Base-by-base conservation (phyloP, 192 early-diverging fungal genomes). In the Coemansia erecta region DNA sequence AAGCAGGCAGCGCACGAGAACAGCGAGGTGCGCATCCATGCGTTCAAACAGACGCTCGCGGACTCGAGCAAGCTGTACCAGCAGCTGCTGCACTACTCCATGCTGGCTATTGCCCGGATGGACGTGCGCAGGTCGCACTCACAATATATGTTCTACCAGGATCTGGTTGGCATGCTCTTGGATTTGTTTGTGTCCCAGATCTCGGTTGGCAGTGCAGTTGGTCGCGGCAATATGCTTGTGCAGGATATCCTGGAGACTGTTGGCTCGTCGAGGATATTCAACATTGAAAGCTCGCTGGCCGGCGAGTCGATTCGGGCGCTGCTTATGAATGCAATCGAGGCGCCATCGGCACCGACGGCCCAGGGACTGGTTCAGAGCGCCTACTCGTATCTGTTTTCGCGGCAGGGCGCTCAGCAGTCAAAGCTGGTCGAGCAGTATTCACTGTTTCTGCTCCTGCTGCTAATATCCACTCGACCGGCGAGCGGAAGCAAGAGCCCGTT, bases 371-470 rank as follows among this genome's bases (percentile, higher is more conserved):
- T 80, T 3, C 51, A 53, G 17, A 74, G 72, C 52, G 72, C 72
- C n/a, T 80, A 80, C 47, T 58, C 66, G 54, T 80, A 67, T 22
- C 43, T 80, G 57, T 80, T 80, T 33, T 66, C 72, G 19, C 67
- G 77, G 1, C 65, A 72, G 13, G 24, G 28, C 13, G 55, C 58
- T 13, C 37, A 43, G 6, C 69, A 69, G 35, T 37, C 68, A 0
- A 66, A 65, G 39, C 41, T 19, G 4, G 12, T 63, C 4, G 76
- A 79, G 53, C 77, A 80, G 42, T 56, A 53, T n/a, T 69, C 72
- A 24, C 54, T 74, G n/a, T 21, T 64, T 21, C 19, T 74, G 46
- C 45, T 80, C 7, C 44, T 80, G 28, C 35, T 80, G 50, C 56
- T 80, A 12, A 55, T 61, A 3, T 49, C 68, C 67, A 74, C 52